Percentiles rank a stretch among this genome's conserved stretches.
phyloP scores from a whole-genome alignment of 2,329 filamentous ascomycete genomes.

The Alternaria arbusti region DNA sequence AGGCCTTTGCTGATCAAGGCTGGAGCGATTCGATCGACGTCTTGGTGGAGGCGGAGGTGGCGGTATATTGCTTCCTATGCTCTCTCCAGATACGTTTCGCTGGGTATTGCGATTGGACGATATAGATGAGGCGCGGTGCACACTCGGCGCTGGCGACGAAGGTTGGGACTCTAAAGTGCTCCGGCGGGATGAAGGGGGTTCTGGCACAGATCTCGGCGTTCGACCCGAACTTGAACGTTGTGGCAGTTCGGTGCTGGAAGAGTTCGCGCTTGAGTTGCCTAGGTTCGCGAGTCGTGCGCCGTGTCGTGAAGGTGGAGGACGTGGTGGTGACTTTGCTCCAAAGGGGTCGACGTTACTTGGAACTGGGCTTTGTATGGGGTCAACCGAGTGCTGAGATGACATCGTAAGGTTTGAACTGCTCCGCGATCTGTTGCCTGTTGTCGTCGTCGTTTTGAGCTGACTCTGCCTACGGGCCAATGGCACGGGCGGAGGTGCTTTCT shows the following conservation, averaged over 20 bases:
- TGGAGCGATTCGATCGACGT: conserved; percentile 41
- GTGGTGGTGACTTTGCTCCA: conserved; percentile 38
- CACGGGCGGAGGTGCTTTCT: conserved; percentile 43
- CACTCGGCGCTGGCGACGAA: conserved; percentile 23
- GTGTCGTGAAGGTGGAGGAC: conserved; percentile 43
- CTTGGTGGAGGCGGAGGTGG: conserved; percentile 44
- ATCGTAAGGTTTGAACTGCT: conserved; percentile 46
- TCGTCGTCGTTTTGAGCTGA: conserved; percentile 41
- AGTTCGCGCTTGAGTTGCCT: conserved; percentile 34
- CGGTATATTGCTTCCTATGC: conserved; percentile 25
- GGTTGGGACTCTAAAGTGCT: conserved; percentile 34
- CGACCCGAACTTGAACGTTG: conserved; percentile 26
- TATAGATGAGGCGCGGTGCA: conserved; percentile 36
- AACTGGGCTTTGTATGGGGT: conserved; percentile 28
- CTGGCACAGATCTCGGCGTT: conserved; percentile 28
- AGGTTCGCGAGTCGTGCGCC: conserved; percentile 34
- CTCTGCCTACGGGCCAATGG: conserved; percentile 45
- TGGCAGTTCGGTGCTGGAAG: conserved; percentile 39
- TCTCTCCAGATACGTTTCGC: conserved; percentile 37
- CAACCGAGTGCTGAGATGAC: conserved; percentile 45
- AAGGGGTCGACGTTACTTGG: conserved; percentile 22
- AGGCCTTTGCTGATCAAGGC: conserved; percentile 41
- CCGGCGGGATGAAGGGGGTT: conserved; percentile 29
- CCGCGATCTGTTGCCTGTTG: conserved; percentile 34
- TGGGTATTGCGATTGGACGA: conserved; percentile 32